Conservation (phyloP, 1,139 yeast species). For the Groenewaldozyma auringiensis region DNA sequence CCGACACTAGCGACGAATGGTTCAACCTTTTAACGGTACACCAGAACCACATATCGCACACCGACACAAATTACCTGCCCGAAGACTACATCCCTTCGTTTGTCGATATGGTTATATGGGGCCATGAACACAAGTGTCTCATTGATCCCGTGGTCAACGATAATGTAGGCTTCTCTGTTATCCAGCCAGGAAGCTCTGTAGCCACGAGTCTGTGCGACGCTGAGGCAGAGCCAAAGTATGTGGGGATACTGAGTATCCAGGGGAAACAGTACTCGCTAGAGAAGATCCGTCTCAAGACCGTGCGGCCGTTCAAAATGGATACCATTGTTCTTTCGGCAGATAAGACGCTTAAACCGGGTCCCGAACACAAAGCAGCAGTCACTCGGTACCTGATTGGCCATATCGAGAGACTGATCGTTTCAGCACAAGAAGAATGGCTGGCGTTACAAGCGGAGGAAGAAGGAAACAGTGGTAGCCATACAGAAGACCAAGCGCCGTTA, state of each 20-base stretch:
- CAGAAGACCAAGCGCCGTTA: constrained; percentile 40
- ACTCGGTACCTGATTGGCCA: constrained; percentile 50
- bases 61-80: constrained; percentile 75
- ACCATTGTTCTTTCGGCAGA: constrained; percentile 51
- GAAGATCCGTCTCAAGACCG: constrained; percentile 59
- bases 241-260: constrained; percentile 58
- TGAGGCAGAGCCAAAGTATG: constrained; percentile 69
- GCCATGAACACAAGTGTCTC: constrained; percentile 94
- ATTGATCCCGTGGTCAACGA: constrained; percentile 63
- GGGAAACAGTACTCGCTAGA: constrained; percentile 55
- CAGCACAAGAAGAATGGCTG: constrained; percentile 50
- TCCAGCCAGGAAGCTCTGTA: constrained; percentile 92
- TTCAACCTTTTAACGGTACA: constrained; percentile 86
- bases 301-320: constrained; percentile 74
- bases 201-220: constrained; percentile 88
- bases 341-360: constrained; percentile 44
- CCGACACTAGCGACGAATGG: constrained; percentile 52
- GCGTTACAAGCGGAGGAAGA: constrained; percentile 22
- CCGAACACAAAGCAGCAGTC: constrained; percentile 53
- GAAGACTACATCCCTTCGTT: constrained; percentile 77
- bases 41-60: constrained; percentile 75
- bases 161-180: constrained; percentile 62
- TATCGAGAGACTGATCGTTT: constrained; percentile 59
- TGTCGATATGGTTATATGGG: constrained; percentile 84
- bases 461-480: constrained; percentile 23